These are phyloP conservation scores for Saksenaea oblongispora DNA, from an alignment of 371 early-diverging fungal genomes.

Conservation along the genomic window DNA sequence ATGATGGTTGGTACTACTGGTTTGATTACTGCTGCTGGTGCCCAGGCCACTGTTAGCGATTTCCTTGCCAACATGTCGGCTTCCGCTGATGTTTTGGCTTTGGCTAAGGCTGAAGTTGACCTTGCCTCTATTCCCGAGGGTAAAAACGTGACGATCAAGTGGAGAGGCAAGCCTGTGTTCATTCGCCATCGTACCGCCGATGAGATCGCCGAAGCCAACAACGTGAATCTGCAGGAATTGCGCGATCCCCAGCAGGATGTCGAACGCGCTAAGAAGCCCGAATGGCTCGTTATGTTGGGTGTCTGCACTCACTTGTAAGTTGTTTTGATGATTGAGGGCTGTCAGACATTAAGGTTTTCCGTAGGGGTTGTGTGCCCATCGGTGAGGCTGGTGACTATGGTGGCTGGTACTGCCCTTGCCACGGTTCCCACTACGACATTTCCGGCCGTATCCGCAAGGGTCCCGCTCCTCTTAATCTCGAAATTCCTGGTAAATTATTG, in stretches of 20 bases:
- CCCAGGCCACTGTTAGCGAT: constrained; percentile 91
- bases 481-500: constrained; percentile 76
- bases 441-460: constrained; percentile 97
- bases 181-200: constrained; percentile 95
- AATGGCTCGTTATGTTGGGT: constrained; percentile 97
- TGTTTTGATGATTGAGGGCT: neutral
- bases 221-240: constrained; percentile 74
- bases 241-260: constrained; percentile 93
- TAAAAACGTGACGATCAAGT: constrained; percentile 96
- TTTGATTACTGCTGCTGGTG: constrained; percentile 81
- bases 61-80: constrained; percentile 92
- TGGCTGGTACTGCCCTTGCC: constrained; percentile 99
- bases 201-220: constrained; percentile 94
- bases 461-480: constrained; percentile 97
- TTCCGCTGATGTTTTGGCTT: constrained; percentile 95
- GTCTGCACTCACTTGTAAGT: constrained; percentile 95
- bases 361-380: constrained; percentile 95
- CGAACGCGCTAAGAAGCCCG: constrained; percentile 89
- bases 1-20: constrained; percentile 94
- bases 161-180: constrained; percentile 98
- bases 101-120: constrained; percentile 97
- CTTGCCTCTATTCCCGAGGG: constrained; percentile 92
- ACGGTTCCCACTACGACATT: constrained; percentile 96
- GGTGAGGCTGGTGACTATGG: constrained; percentile 98
- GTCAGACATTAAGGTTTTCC: neutral